Conservation (phyloP, 805 yeast genomes). For the Yamadazyma scolyti region DNA sequence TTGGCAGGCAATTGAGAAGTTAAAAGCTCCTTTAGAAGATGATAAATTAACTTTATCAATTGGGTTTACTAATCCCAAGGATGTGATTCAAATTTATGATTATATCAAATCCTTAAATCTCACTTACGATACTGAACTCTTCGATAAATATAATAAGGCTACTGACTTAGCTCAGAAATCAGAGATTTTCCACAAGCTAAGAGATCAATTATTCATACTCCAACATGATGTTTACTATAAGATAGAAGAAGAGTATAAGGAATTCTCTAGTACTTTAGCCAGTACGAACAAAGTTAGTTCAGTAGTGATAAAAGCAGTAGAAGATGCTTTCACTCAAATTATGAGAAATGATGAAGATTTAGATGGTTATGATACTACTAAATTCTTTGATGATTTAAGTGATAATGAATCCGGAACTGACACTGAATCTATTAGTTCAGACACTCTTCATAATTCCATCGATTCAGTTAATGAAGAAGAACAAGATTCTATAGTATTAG, state of each 20-base stretch:
- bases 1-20: constrained; percentile 64
- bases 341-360: constrained; percentile 23
- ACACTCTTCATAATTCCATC: constrained; percentile 15
- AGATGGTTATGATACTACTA: constrained; percentile 4
- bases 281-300: constrained; percentile 9
- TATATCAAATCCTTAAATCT: constrained; percentile 3
- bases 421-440: constrained; percentile 24
- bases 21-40: constrained; percentile 67
- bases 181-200: constrained; percentile 51
- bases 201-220: constrained; percentile 54
- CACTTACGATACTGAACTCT: constrained; percentile 2
- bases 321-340: constrained; percentile 62
- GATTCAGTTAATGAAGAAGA: constrained; percentile 14
- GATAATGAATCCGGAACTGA: constrained; percentile 31
- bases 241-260: constrained; percentile 32
- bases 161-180: too few species aligned
- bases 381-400: constrained; percentile 32
- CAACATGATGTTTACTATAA: constrained; percentile 52
- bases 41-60: constrained; percentile 31
- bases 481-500: constrained; percentile 25
- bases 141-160: too few species aligned
- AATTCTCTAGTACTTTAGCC: constrained; percentile 3
- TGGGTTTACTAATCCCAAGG: constrained; percentile 48
- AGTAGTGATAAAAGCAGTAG: constrained; percentile 56
- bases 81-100: constrained; percentile 43